These are phyloP conservation scores for Cicer arietinum DNA, from an alignment of 306 rosid species.

Conservation along the genomic window DNA sequence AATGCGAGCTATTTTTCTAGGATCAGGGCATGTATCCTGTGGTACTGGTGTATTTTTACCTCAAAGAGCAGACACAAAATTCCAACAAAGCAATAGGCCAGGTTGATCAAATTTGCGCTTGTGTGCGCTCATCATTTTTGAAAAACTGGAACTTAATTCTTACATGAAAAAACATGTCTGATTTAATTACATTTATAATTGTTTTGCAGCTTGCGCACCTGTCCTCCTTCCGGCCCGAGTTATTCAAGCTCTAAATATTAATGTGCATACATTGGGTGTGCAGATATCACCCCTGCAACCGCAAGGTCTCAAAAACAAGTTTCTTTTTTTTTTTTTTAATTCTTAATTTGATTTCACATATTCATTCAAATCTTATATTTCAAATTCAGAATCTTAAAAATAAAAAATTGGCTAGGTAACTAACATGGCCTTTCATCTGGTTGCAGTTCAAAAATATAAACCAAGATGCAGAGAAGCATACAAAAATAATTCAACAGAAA, in stretches of 20 bases:
- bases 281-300: conserved; percentile 63
- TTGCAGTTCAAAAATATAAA: conserved; percentile 44
- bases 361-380: conserved; percentile 3
- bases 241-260: conserved; percentile 76
- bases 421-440: conserved; percentile 29
- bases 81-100: conserved; percentile 60
- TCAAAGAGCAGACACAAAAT: conserved; percentile 53
- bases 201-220: conserved; percentile 66
- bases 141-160: not conserved
- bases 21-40: conserved; percentile 54
- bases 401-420: not conserved
- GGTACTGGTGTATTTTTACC: conserved; percentile 96
- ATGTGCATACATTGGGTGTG: conserved; percentile 67
- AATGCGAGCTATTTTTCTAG: conserved; percentile 82
- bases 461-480: conserved; percentile 35
- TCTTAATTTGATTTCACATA: not conserved
- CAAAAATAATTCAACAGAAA: conserved; percentile 26
- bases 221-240: conserved; percentile 75
- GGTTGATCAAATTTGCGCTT: conserved; percentile 42
- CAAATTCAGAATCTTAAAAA: no score
- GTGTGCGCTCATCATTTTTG: not conserved
- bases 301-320: conserved; percentile 50
- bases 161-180: not conserved
- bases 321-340: not conserved
- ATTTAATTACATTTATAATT: not conserved